Evolutionary conservation across 140 eudicot species (phyloP).

Genomic region (Cichorium intybus): DNA sequence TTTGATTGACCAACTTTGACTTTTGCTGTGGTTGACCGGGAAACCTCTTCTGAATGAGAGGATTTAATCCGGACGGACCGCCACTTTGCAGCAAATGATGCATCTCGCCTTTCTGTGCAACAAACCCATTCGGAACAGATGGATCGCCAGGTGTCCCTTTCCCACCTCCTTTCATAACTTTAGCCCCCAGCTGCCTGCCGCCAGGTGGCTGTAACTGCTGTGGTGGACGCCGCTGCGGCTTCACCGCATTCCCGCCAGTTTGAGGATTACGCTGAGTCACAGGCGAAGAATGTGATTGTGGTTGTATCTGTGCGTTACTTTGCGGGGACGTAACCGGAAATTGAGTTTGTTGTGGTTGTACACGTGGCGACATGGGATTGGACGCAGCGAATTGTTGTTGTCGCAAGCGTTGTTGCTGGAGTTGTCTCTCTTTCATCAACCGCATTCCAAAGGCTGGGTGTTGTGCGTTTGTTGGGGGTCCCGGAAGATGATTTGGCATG

Average conservation of each 20-base stretch:
- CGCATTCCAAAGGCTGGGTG: slow-evolving; percentile 71
- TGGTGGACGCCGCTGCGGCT: slow-evolving; percentile 49
- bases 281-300: slow-evolving; percentile 54
- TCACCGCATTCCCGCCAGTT: slow-evolving; percentile 46
- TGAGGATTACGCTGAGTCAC: slow-evolving; percentile 50
- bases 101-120: slow-evolving; percentile 43
- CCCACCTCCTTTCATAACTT: slow-evolving; percentile 56
- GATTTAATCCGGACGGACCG: slow-evolving; percentile 35
- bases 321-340: slow-evolving; percentile 65
- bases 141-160: slow-evolving; percentile 33
- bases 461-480: slow-evolving; percentile 48
- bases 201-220: slow-evolving; percentile 59
- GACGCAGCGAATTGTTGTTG: slow-evolving; percentile 62
- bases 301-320: slow-evolving; percentile 47
- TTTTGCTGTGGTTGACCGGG: slow-evolving; percentile 44
- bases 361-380: slow-evolving; percentile 55
- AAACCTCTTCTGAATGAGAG: slow-evolving; percentile 41
- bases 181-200: slow-evolving; percentile 61
- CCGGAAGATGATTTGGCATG: slow-evolving; percentile 62
- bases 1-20: slow-evolving; percentile 45
- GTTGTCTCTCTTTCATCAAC: slow-evolving; percentile 70
- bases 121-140: slow-evolving; percentile 45
- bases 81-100: slow-evolving; percentile 22
- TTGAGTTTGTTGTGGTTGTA: slow-evolving; percentile 52
- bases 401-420: slow-evolving; percentile 62